A percentile compares a stretch with the other conserved stretches of the same genome.
Conservation (phyloP, 1,284 basidiomycete species). For the Laetiporus sulphureus region DNA sequence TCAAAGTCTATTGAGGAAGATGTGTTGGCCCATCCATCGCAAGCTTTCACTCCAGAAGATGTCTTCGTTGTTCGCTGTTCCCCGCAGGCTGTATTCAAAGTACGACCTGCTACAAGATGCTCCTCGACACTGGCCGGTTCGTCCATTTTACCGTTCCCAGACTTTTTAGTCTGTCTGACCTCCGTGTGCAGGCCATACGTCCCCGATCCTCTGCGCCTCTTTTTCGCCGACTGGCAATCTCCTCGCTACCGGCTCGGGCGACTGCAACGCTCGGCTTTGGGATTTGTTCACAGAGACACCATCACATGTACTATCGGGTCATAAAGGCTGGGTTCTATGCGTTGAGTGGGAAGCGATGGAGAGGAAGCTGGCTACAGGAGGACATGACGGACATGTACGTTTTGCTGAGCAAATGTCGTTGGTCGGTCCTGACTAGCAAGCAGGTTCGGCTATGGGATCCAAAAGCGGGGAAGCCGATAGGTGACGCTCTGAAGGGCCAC, state of each 20-base stretch:
- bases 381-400: slow-evolving; percentile 82
- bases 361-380: slow-evolving; percentile 85
- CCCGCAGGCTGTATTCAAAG: slow-evolving; percentile 94
- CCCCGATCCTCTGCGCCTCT: slow-evolving; percentile 91
- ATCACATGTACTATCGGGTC: slow-evolving; percentile 82
- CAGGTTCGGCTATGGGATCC: slow-evolving; percentile 87
- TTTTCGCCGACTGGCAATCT: slow-evolving; percentile 91
- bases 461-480: slow-evolving; percentile 78
- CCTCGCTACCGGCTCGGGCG: slow-evolving; percentile 93
- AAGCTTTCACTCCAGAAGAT: slow-evolving; percentile 79
- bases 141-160: slow-evolving; percentile 12
- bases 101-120: slow-evolving; percentile 89
- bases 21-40: slow-evolving; percentile 64
- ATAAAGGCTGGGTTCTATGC: slow-evolving; percentile 94
- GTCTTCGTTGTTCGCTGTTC: slow-evolving; percentile 84
- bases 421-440: neutral
- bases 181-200: slow-evolving; percentile 65
- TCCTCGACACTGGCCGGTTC: slow-evolving; percentile 85
- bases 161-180: neutral
- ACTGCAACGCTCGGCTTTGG: slow-evolving; percentile 92
- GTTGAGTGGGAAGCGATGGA: slow-evolving; percentile 97
- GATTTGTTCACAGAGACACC: slow-evolving; percentile 92
- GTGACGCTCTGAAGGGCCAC: slow-evolving; percentile 86
- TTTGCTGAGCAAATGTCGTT: neutral
- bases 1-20: slow-evolving; percentile 77